Evolutionary conservation across 1,284 basidiomycete species (phyloP).

Genomic region (Gomphus sp.): DNA sequence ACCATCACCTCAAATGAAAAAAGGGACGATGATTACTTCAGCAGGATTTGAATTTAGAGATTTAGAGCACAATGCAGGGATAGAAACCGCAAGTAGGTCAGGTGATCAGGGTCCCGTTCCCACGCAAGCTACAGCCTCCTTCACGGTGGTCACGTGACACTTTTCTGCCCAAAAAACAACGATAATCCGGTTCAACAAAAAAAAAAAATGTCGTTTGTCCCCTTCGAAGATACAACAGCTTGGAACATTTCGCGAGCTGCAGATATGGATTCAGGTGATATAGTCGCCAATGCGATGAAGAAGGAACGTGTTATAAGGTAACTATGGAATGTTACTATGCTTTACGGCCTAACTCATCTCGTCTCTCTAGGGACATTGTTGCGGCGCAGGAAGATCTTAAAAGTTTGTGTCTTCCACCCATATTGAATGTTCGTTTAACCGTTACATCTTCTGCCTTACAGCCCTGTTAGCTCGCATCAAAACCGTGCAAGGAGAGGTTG

Average conservation of each 20-base stretch:
- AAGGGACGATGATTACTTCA: too few relatives aligned
- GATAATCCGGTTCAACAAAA: too few relatives aligned
- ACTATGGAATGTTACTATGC: too few relatives aligned
- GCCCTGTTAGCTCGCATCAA: constrained; percentile 61
- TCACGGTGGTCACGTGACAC: too few relatives aligned
- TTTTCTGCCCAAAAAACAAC: too few relatives aligned
- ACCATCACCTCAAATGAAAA: too few relatives aligned
- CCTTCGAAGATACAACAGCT: constrained; percentile 46
- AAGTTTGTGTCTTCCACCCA: constrained; percentile 33
- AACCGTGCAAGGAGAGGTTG: constrained; percentile 61
- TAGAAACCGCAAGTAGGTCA: too few relatives aligned
- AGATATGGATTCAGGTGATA: constrained; percentile 40
- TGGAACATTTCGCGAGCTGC: constrained; percentile 44
- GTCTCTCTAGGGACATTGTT: constrained; percentile 48
- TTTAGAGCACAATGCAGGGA: too few relatives aligned
- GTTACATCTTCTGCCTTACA: constrained; percentile 19
- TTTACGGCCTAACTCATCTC: neutral
- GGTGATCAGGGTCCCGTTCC: too few relatives aligned
- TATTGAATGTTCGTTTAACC: neutral
- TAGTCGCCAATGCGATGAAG: constrained; percentile 62
- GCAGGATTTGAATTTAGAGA: too few relatives aligned
- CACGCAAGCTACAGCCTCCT: too few relatives aligned
- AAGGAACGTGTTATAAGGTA: constrained; percentile 61
- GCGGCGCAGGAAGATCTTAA: constrained; percentile 66
- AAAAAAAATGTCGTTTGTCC: constrained; percentile 27